Evolutionary conservation across 1,284 basidiomycete genomes (phyloP), one percentile per base, ranked within the genome.

Genomic region (Singerocomus rubriflavus): DNA sequence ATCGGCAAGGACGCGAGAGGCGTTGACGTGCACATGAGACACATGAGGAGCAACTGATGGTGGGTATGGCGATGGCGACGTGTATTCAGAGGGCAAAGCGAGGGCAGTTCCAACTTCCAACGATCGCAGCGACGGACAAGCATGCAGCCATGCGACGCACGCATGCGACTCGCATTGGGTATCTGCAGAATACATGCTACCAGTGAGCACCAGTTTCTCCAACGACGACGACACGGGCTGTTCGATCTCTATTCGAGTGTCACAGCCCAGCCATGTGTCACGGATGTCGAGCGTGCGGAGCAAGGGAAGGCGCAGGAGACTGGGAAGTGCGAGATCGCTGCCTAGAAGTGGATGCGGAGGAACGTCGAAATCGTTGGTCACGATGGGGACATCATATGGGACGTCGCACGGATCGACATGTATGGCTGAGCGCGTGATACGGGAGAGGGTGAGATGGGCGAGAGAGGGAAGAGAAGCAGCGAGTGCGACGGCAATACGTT

Each of bases 401-500:
- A 62, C 63, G 25, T 64, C 56, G 57, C 73, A 79, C 0, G 78
- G 79, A 57, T 75, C 77, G 17, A 71, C 71, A 61, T 85, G 81
- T 26, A 82, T 53, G 33, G 72, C 70, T 5, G 85, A 85, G 51
- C 86, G 83, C 16, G 82, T 79, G 60, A 88, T 77, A 60, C 78
- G 79, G 37, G 82, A 77, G 21, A 88, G 71, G 12, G 77, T 73
- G 46, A 88, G 75, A 46, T 78, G 72, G 53, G 76, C 64, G 29
- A 88, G 76, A 54, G 71, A 67, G 10, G 80, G 79, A 3, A 82
- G 65, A 3, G 81, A 79, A 6, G 80, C 79, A 0, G 85, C 85
- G 51, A 88, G 80, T 12, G 79, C 77, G n/a, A 87, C 84, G 48
- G 79, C 81, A 5, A 86, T 71, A 36, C 85, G 75, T 62, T 88